Percentiles rank a stretch among this genome's conserved stretches.
Evolutionary conservation across 2,329 filamentous ascomycete genomes (phyloP).

Genomic region (Chaetomiaceae sp.): DNA sequence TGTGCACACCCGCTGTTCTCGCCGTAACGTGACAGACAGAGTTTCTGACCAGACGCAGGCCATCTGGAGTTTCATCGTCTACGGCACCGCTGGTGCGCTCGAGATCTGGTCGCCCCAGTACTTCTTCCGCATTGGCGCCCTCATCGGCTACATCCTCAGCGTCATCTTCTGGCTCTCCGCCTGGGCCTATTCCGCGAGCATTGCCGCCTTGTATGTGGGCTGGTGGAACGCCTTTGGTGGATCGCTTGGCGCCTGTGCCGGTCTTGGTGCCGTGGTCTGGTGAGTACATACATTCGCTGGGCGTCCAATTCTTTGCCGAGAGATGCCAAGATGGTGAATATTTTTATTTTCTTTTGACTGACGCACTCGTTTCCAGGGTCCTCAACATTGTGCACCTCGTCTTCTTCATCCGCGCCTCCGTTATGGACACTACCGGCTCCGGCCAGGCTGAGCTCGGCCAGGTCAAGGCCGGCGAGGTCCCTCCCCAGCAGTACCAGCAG

Average conservation of each 20-base stretch:
- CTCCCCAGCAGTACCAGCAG: slow-evolving; percentile 12
- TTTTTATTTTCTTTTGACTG: no score
- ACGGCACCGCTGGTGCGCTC: slow-evolving; percentile 36
- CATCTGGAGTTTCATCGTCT: slow-evolving; percentile 40
- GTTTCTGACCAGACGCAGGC: slow-evolving; percentile 28
- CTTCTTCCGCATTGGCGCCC: slow-evolving; percentile 38
- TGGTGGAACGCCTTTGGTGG: slow-evolving; percentile 27
- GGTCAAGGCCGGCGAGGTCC: slow-evolving; percentile 24
- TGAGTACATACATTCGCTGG: no score
- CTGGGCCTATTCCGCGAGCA: slow-evolving; percentile 41
- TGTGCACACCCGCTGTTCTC: slow-evolving; percentile 28
- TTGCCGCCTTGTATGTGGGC: slow-evolving; percentile 30
- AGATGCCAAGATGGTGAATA: no score
- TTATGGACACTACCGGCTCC: slow-evolving; percentile 24
- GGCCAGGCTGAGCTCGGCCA: slow-evolving; percentile 31
- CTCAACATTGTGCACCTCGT: slow-evolving; percentile 37
- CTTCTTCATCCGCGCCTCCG: slow-evolving; percentile 37
- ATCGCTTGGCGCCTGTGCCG: slow-evolving; percentile 38
- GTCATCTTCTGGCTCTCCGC: slow-evolving; percentile 43
- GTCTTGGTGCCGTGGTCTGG: slow-evolving; percentile 41
- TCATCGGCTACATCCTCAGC: slow-evolving; percentile 35
- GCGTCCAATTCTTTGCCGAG: no score
- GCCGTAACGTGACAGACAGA: slow-evolving; percentile 2
- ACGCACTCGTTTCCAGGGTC: no score
- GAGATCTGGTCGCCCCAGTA: slow-evolving; percentile 35